Base-by-base conservation (phyloP, 352 stramenopile species). In the Phytophthora sansomeana region DNA sequence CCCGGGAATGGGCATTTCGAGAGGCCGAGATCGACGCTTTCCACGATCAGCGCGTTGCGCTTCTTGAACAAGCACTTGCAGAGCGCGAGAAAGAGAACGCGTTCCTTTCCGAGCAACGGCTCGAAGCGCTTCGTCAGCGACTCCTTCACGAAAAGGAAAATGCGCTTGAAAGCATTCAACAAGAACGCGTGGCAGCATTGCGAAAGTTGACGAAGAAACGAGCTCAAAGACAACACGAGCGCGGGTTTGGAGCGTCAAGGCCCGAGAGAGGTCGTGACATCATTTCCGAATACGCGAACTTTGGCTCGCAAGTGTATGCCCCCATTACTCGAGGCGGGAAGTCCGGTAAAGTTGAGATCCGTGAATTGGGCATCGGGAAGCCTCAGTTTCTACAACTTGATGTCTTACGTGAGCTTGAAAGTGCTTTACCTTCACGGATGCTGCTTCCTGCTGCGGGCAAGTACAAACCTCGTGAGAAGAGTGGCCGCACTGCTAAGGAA, bases 41-140 rank as follows among this genome's bases (percentile, higher is more conserved):
- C 54, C 87, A 97, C 64, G 90, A 72, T 14, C 85, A 93, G 60
- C 86, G 92, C 14, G 72, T 98, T 21, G 63, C 61, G 32, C 44
- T 96, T 30, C 75, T 98, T 13, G 64, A 86, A 54, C 80, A 93
- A 61, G 92, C 91, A 21, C 74, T 98, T 33, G 59, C 77, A 21
- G 95, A 97, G 51, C 78, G 95, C 6, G 93, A 98, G 42, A 80
- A 95, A 28, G 89, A 96, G 61, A 91, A 93, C 36, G 87, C 97
- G 6, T 97, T 96, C 61, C 66, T 98, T n/a, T 85, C 89, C 1
- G 92, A 98, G 65, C 92, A 98, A 73, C 85, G 94, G 17, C 77
- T 98, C 24, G 92, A 98, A 64, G 81, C 81, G 6, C 59, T 98
- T 32, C 82, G 93, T 5, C 87, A 98, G 68, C 60, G 72, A 3